phyloP scores from a whole-genome alignment of 768 basidiomycete genomes.

The Amanita polypyramis region DNA sequence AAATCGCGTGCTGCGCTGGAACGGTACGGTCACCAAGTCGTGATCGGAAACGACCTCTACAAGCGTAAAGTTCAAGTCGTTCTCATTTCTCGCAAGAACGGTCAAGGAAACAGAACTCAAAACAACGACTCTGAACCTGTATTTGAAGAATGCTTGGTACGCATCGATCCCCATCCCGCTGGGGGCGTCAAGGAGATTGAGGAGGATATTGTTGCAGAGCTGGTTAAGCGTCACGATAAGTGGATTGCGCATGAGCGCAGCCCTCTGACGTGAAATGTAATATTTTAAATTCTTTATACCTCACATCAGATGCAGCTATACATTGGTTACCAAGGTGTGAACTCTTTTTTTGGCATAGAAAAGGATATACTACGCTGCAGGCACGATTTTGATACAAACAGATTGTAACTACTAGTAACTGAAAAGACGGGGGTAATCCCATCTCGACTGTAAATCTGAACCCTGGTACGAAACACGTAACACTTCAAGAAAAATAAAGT shows the following conservation, averaged over 20 bases:
- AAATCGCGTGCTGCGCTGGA: slow-evolving; percentile 84
- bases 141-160: slow-evolving; percentile 55
- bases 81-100: slow-evolving; percentile 57
- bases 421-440: too few species aligned
- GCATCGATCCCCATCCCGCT: slow-evolving; percentile 37
- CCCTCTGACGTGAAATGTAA: background rate
- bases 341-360: too few species aligned
- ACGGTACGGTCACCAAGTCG: slow-evolving; percentile 94
- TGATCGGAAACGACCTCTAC: slow-evolving; percentile 94
- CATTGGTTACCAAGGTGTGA: too few species aligned
- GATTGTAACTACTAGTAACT: too few species aligned
- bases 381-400: too few species aligned
- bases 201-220: slow-evolving; percentile 74
- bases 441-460: too few species aligned
- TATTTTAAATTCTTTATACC: too few species aligned
- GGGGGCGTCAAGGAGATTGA: slow-evolving; percentile 72
- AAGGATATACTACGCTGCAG: too few species aligned
- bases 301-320: too few species aligned
- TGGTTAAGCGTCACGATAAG: slow-evolving; percentile 59
- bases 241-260: slow-evolving; percentile 43
- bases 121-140: slow-evolving; percentile 7
- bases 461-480: too few species aligned
- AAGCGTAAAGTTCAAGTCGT: slow-evolving; percentile 88
- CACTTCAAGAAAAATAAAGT: too few species aligned
- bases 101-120: slow-evolving; percentile 5